Evolutionary conservation across 2,329 filamentous ascomycete species (phyloP), one percentile per base, ranked within the genome.

Genomic region (Aspergillus puulaauensis): DNA sequence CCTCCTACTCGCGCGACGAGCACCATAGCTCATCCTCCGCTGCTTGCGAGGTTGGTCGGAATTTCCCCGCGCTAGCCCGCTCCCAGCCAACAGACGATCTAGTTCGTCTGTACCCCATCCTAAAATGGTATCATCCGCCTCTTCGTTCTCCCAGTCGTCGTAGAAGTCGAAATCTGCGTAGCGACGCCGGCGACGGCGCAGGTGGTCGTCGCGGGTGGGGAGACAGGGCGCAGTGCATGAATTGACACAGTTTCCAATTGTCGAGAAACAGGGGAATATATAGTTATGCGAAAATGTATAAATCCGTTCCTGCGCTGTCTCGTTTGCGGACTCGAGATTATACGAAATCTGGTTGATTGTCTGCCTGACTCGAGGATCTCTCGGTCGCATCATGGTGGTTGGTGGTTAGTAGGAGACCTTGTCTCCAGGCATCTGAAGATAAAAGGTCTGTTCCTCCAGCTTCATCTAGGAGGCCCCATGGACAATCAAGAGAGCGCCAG

Each of bases 151-250:
- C 93, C 93, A 98, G 75, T 97, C 93, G 75, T 97, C 93, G 78
- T 98, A 98, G 73, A 98, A 98, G 74, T 97, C 93, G 72, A 98
- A 98, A 68, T 97, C 93, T 27, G 92, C 90, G 52, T 81, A 76
- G 17, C 75, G 76, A 37, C 89, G 84, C 67, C 91, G 86, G 60
- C 88, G 81, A 56, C 90, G 86, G 31, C 90, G 86, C 49, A 86
- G 79, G 58, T 90, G 86, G 70, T 93, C 90, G 65, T 93, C 89
- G 54, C 85, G 85, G 68, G 86, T 86, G 54, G 90, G 89, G 37
- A 79, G 70, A 62, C 91, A 85, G 12, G 86, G 81, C 45, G 88
- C 86, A 65, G 91, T 92, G 71, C 88, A 88, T 48, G 78, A 73
- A 58, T 89, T 84, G 62, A 96, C 67, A 63, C 88, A 88, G 55